Evolutionary conservation across 192 early-diverging fungal genomes (phyloP).

Genomic region (Coemansia sp.): DNA sequence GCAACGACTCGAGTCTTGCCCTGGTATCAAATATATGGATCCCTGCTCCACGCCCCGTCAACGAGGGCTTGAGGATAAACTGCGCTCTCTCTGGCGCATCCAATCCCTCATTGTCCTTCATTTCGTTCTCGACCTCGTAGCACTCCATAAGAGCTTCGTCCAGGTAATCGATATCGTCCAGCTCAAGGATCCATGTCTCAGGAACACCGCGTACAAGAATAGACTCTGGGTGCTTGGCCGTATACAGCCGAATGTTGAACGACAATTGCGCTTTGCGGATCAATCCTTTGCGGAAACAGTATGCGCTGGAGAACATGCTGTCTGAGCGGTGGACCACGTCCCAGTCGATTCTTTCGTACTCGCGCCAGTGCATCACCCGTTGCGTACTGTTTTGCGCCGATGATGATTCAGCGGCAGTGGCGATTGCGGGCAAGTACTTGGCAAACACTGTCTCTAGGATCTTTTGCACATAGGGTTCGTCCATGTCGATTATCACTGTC

Average conservation of each 20-base stretch:
- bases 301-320: slow-evolving; percentile 54
- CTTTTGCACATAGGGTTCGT: slow-evolving; percentile 55
- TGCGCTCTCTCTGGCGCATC: slow-evolving; percentile 31
- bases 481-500: slow-evolving; percentile 48
- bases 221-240: slow-evolving; percentile 59
- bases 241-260: slow-evolving; percentile 60
- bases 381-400: background rate
- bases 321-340: slow-evolving; percentile 36
- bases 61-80: slow-evolving; percentile 68
- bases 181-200: slow-evolving; percentile 65
- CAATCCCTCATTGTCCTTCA: slow-evolving; percentile 51
- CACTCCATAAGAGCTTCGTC: slow-evolving; percentile 70
- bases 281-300: slow-evolving; percentile 67
- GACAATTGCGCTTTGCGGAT: slow-evolving; percentile 69
- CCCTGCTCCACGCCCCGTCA: slow-evolving; percentile 64
- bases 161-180: slow-evolving; percentile 64
- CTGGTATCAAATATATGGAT: slow-evolving; percentile 64
- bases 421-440: slow-evolving; percentile 22
- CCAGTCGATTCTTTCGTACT: slow-evolving; percentile 69
- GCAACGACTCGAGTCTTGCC: slow-evolving; percentile 50
- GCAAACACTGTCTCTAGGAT: slow-evolving; percentile 27
- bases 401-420: no score
- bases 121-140: slow-evolving; percentile 62
- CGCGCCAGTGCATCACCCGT: slow-evolving; percentile 60
- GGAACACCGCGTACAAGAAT: slow-evolving; percentile 57